Conservation (phyloP, 2,329 filamentous ascomycete genomes). For the Pseudocercospora eumusae region DNA sequence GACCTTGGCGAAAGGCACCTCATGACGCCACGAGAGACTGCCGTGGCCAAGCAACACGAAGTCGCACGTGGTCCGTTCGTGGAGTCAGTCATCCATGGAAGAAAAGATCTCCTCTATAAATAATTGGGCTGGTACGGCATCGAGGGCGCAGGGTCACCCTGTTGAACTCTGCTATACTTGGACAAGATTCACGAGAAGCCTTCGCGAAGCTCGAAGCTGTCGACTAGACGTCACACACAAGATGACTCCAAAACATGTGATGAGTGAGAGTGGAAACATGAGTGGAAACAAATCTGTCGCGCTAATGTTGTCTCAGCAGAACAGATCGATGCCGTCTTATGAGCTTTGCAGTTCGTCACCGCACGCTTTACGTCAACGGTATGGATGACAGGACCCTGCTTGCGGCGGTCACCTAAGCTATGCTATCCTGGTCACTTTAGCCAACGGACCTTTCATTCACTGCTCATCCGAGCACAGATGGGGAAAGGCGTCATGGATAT, state of each 20-base stretch:
- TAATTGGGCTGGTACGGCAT: conserved; percentile 1
- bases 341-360: neutral
- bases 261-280: too few species aligned
- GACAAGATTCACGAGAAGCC: neutral
- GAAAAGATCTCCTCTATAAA: neutral
- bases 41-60: neutral
- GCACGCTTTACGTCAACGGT: neutral
- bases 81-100: neutral
- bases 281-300: neutral
- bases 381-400: neutral
- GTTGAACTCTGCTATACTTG: conserved; percentile 8
- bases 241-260: neutral
- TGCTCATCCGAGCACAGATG: neutral
- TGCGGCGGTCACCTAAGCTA: neutral
- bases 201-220: neutral
- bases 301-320: neutral
- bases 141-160: neutral
- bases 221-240: neutral
- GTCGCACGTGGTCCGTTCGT: neutral
- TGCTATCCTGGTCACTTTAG: conserved; percentile 3
- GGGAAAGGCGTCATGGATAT: conserved; percentile 5
- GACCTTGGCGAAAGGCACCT: neutral
- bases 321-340: neutral
- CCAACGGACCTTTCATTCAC: neutral
- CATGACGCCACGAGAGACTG: neutral